Evolutionary conservation across 768 basidiomycete genomes (phyloP), one percentile per base, ranked within the genome.

Genomic region (Antrodiella citrinella): DNA sequence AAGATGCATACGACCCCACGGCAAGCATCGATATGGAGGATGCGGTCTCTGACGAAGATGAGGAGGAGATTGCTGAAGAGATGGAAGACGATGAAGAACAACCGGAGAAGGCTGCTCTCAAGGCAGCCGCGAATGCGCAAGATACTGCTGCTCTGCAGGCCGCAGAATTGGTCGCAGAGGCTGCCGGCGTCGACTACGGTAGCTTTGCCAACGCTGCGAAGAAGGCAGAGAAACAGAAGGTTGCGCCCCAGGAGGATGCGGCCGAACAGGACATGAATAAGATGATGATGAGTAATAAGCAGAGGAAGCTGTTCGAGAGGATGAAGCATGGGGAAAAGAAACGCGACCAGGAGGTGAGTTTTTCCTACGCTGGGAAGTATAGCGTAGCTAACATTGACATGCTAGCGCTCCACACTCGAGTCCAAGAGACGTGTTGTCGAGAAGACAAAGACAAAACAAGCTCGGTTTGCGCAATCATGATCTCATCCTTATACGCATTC

Each of bases 251-350:
- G 18, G 62, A 58, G 45, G 54, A 48, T 41, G 59, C 60, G 23
- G 64, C 58, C 18, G 90, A 92, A 63, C 74, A 81, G 59, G 87
- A 94, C 63, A 90, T 95, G 86, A 86, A 89, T 68, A 95, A 94
- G 77, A 95, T 97, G 84, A 77, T 97, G 81, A 84, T 96, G 84
- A 95, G 90, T 72, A 92, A 91, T 67, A 91, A 88, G 71, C 86
- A 95, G 67, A 79, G 82, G 59, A 94, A 94, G 68, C 68, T 96
- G 59, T 95, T 94, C 65, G 91, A 92, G 68, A 86, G 86, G 69
- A 88, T 96, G 80, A 91, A 92, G 70, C 80, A 88, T 63, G 82
- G 84, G 56, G 78, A 94, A 63, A 76, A 77, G 64, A 88, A 84
- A 69, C 82, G 83, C 53, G 73, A 74, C 12, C 69, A 75, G 21